Base-by-base conservation (phyloP, 2,329 filamentous ascomycete species). In the Coniella lustricola region DNA sequence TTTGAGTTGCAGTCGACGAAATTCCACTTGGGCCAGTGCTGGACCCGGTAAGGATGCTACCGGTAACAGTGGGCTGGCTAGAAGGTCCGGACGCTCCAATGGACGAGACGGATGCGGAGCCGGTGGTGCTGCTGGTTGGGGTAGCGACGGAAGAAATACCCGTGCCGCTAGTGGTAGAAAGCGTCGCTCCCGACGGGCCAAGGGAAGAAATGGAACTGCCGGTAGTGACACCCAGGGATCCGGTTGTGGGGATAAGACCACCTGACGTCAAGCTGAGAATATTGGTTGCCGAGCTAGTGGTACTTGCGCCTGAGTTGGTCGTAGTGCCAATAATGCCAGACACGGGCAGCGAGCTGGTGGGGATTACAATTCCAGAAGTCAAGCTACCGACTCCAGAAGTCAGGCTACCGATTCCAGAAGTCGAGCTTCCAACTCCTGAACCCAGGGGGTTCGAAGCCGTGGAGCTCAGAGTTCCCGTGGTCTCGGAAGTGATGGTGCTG, bases 1-100 rank as follows among this genome's bases (percentile, higher is more conserved):
- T 46, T 43, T 46, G 31, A 22, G 9, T 46, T 18, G 21, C 16
- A 29, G 43, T 50, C 3, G 55, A 35, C 7, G 34, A 46, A 25
- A 33, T 38, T 5, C 43, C 49, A 13, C 37, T 49, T 4, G 33
- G 34, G 14, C 33, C 21, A 17, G 43, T 45, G 22, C 20, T 25
- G 4, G 42, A 44, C 25, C 10, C 5, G 10, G 25, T 29, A 5
- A 29, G 10, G 5, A 29, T 29, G 25, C 10, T 29, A 10, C 25
- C 25, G 5, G 25, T 29, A 5, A 29, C 25, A 10, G 25, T 29
- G 25, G 25, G 25, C 25, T 29, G 5, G 25, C 25, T 29, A 29
- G 25, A 29, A 29, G 25, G 25, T 29, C 25, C 25, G 25, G 25
- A 29, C 25, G 25, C 25, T 29, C 25, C 25, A 29, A 29, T 29